phyloP scores from a whole-genome alignment of 2,329 filamentous ascomycete species.

The Aspergillus phoenicis region DNA sequence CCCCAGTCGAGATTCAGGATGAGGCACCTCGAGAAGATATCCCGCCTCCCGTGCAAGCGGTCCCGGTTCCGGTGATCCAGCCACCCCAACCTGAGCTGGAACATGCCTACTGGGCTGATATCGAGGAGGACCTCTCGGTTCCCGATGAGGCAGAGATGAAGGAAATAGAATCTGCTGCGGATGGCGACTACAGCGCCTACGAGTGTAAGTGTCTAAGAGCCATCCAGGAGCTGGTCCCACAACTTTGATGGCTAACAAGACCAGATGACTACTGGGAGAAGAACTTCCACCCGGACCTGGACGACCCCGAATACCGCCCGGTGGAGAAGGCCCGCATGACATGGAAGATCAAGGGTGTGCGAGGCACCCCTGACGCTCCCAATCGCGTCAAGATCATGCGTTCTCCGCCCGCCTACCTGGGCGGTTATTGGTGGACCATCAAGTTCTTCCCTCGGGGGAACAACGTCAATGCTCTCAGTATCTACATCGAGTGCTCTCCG shows the following conservation, averaged over 20 bases:
- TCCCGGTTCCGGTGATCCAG: constrained; percentile 22
- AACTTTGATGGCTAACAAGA: constrained; percentile 7
- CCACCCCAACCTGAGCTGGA: constrained; percentile 32
- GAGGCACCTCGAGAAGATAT: constrained; percentile 8
- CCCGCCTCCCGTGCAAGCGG: constrained; percentile 17
- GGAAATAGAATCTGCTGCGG: constrained; percentile 53
- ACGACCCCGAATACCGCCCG: constrained; percentile 61
- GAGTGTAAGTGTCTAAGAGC: constrained; percentile 44
- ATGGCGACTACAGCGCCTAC: constrained; percentile 56
- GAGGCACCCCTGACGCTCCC: constrained; percentile 62
- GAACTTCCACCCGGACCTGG: constrained; percentile 56
- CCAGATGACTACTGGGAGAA: constrained; percentile 61
- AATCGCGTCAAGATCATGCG: constrained; percentile 62
- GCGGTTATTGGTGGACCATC: constrained; percentile 66
- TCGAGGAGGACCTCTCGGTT: constrained; percentile 58
- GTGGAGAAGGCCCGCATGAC: constrained; percentile 59
- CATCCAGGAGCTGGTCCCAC: not conserved
- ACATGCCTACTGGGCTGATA: constrained; percentile 55
- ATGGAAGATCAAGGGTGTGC: constrained; percentile 61
- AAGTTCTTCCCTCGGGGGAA: constrained; percentile 67
- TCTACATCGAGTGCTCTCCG: constrained; percentile 64
- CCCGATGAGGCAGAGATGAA: constrained; percentile 62
- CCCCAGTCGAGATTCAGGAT: constrained; percentile 12
- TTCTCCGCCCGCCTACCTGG: constrained; percentile 58
- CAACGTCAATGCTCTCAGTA: constrained; percentile 59